Evolutionary conservation across 2,329 filamentous ascomycete species (phyloP), one percentile per base, ranked within the genome.

Genomic region (Alternaria sp.): DNA sequence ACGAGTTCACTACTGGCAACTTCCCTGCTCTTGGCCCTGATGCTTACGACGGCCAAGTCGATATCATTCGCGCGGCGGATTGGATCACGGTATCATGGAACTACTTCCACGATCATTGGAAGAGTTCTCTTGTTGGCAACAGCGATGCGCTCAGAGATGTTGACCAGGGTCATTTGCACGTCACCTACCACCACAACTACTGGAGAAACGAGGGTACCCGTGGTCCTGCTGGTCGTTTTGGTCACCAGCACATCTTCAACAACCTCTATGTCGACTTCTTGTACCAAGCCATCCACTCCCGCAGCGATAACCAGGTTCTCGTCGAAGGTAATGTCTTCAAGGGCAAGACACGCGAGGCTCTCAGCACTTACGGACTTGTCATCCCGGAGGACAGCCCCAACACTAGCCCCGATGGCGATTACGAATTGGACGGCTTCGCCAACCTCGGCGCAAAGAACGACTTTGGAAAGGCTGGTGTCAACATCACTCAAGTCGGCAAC

Each of bases 101-200:
- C 66, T 84, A 81, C 74, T 81, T 80, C 72, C 85, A 86, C 71
- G 84, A 86, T 73, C 86, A 88, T 80, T 88, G 83, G 82, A 89
- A 89, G 76, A 85, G 83, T n/a, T 85, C 83, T 0, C 80, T 89
- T 16, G 78, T 88, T 52, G 87, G 86, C 5, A 87, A 89, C 80
- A 85, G 81, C 43, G 85, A 89, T 79, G 83, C 69, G 72, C 85
- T 88, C 75, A 76, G 71, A 20, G 80, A 75, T 44, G 83, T 89
- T 59, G 89, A 91, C 77, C 84, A 72, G 3, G 88, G 88, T 59
- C 82, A 88, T 72, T 81, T 91, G 36, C 85, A 83, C 73, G 79
- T 91, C 52, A 90, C 89, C 51, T 89, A 88, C 72, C 85, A 85
- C 78, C 87, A 90, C 82, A 91, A 91, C 83, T 82, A 86, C 81